Evolutionary conservation across 2,329 filamentous ascomycete species (phyloP).

Genomic region (Lojkania enalia): DNA sequence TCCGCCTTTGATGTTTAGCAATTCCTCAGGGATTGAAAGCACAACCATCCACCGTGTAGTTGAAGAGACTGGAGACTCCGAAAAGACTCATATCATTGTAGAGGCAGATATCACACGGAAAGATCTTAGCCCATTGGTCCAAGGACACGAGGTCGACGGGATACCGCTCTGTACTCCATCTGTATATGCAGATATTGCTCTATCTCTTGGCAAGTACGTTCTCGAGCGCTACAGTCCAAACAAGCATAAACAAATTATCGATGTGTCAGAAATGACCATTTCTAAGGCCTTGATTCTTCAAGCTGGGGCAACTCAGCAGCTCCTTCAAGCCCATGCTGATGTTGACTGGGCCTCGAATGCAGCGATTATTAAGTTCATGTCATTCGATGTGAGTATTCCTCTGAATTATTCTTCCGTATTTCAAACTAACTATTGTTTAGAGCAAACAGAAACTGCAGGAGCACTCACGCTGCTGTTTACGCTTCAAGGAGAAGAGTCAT

Average conservation of each 20-base stretch:
- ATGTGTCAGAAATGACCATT: slow-evolving; percentile 18
- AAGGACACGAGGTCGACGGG: slow-evolving; percentile 21
- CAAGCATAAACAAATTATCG: slow-evolving; percentile 6
- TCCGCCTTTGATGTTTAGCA: neutral
- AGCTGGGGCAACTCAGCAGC: slow-evolving; percentile 6
- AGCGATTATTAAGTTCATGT: too few relatives aligned
- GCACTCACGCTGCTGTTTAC: too few relatives aligned
- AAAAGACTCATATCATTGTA: slow-evolving; percentile 10
- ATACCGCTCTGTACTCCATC: slow-evolving; percentile 19
- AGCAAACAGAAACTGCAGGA: too few relatives aligned
- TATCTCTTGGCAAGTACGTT: slow-evolving; percentile 31
- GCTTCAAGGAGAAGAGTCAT: too few relatives aligned
- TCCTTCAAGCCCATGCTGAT: too few relatives aligned
- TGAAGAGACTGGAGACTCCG: slow-evolving; percentile 10
- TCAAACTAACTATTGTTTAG: too few relatives aligned
- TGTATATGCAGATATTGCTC: slow-evolving; percentile 41
- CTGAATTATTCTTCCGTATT: too few relatives aligned
- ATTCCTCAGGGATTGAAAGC: slow-evolving; percentile 3
- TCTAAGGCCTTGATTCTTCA: slow-evolving; percentile 17
- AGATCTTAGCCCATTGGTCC: slow-evolving; percentile 13
- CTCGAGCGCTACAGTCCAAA: slow-evolving; percentile 3
- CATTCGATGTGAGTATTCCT: too few relatives aligned
- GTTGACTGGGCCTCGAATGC: too few relatives aligned
- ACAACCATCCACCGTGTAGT: slow-evolving; percentile 12
- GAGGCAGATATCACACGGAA: slow-evolving; percentile 16